A percentile compares a stretch with the other conserved stretches of the same genome.
Conservation (phyloP, 441 rosid species). For the Croton laevigatus region DNA sequence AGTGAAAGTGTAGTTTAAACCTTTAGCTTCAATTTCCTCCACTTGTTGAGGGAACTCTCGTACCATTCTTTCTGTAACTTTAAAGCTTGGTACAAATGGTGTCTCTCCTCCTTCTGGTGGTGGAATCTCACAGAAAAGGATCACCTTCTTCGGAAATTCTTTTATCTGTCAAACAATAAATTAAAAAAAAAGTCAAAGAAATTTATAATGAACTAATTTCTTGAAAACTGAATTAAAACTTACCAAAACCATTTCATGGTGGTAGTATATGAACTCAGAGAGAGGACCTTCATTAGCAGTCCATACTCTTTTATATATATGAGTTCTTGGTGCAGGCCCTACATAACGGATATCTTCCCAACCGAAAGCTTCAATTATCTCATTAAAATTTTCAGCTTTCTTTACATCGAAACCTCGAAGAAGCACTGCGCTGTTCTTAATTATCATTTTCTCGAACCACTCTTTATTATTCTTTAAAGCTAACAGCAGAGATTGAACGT, state of each 20-base stretch:
- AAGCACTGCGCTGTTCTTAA: constrained; percentile 58
- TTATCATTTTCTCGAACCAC: constrained; percentile 58
- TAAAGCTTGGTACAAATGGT: constrained; percentile 59
- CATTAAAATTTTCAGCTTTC: constrained; percentile 53
- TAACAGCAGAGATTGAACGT: constrained; percentile 34
- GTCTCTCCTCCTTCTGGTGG: constrained; percentile 68
- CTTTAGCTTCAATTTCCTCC: constrained; percentile 55
- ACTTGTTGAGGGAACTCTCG: constrained; percentile 49
- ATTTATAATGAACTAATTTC: neutral
- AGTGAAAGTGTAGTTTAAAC: constrained; percentile 45
- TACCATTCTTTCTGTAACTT: constrained; percentile 46
- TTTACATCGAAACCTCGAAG: constrained; percentile 52
- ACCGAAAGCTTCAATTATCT: constrained; percentile 46
- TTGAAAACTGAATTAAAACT: constrained; percentile 7
- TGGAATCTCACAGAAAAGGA: constrained; percentile 58
- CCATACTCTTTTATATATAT: constrained; percentile 55
- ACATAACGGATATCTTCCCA: constrained; percentile 61
- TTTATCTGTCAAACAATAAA: constrained; percentile 31
- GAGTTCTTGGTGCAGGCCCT: constrained; percentile 60
- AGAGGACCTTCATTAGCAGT: constrained; percentile 76
- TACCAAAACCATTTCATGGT: constrained; percentile 72
- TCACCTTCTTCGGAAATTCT: constrained; percentile 44
- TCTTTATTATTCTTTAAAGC: constrained; percentile 43
- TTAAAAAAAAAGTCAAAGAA: neutral
- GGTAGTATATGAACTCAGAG: constrained; percentile 62